Conservation (phyloP, 768 basidiomycete species). For the Butyriboletus loyo region DNA sequence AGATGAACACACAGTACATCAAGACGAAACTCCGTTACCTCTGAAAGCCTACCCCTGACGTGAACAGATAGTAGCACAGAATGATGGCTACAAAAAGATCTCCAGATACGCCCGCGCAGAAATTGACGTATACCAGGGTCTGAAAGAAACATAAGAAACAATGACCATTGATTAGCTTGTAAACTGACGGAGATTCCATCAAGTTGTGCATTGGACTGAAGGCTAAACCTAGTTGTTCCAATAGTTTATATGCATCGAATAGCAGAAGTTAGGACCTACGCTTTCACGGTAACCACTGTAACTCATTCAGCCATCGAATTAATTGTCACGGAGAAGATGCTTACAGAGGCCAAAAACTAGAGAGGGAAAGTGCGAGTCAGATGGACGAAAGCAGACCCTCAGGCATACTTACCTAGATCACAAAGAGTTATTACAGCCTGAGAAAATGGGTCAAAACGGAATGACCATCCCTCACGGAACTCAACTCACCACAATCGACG, state of each 20-base stretch:
- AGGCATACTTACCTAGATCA: slow-evolving; percentile 42
- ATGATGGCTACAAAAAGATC: slow-evolving; percentile 51
- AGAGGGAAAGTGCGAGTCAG: not conserved
- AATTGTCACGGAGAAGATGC: not conserved
- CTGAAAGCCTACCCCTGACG: slow-evolving; percentile 48
- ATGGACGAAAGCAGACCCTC: not conserved
- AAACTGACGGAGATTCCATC: slow-evolving; percentile 38
- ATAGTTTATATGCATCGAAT: not conserved
- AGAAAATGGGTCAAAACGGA: slow-evolving; percentile 9
- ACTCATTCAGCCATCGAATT: not conserved
- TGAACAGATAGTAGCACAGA: slow-evolving; percentile 46
- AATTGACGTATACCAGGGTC: slow-evolving; percentile 50
- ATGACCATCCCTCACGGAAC: not conserved
- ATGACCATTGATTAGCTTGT: not conserved
- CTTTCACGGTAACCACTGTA: slow-evolving; percentile 49
- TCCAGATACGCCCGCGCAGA: slow-evolving; percentile 45
- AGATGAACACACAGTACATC: not conserved
- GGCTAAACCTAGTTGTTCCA: slow-evolving; percentile 33
- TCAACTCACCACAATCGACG: slow-evolving; percentile 44
- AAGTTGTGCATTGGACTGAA: slow-evolving; percentile 37
- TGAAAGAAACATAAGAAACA: slow-evolving; percentile 21
- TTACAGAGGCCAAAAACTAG: slow-evolving; percentile 14
- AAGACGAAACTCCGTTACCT: slow-evolving; percentile 30
- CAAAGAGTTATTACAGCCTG: slow-evolving; percentile 35
- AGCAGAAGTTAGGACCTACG: slow-evolving; percentile 32